Conservation (phyloP, 768 basidiomycete genomes). For the Floccularia luteovirens region DNA sequence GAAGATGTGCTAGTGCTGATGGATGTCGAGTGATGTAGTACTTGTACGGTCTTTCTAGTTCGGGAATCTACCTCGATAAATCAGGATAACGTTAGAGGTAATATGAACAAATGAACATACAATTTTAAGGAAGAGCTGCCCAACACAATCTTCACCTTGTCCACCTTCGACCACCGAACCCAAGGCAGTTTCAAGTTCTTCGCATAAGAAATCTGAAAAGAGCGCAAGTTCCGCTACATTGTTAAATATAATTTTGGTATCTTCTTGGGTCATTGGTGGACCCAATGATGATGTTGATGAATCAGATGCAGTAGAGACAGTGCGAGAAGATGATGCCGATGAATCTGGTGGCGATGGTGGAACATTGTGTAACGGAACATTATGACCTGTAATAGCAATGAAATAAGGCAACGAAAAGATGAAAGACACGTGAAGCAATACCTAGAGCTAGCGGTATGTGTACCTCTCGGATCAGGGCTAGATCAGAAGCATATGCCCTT, state of each 20-base stretch:
- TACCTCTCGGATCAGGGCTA: conserved; percentile 69
- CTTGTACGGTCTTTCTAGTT: conserved; percentile 67
- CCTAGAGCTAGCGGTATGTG: conserved; percentile 77
- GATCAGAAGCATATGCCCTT: conserved; percentile 76
- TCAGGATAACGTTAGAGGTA: neutral
- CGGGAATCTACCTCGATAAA: conserved; percentile 42
- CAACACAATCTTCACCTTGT: conserved; percentile 64
- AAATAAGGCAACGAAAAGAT: conserved; percentile 4
- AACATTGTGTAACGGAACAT: conserved; percentile 24
- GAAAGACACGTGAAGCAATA: conserved; percentile 17
- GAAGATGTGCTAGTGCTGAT: conserved; percentile 62
- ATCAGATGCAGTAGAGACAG: conserved; percentile 43
- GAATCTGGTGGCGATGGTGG: conserved; percentile 39
- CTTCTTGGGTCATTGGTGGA: conserved; percentile 66
- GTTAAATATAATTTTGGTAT: conserved; percentile 65
- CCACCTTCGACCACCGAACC: conserved; percentile 57
- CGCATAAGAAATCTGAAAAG: conserved; percentile 62
- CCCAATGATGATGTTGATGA: conserved; percentile 28
- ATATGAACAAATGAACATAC: conserved; percentile 32
- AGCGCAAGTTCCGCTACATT: conserved; percentile 71
- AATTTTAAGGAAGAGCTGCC: conserved; percentile 59
- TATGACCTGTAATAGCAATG: conserved; percentile 20
- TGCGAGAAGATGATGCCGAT: conserved; percentile 41
- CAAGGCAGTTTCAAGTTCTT: conserved; percentile 57
- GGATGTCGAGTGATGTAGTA: conserved; percentile 79